Percentiles rank a stretch among this genome's conserved stretches.
Evolutionary conservation across 2,329 filamentous ascomycete genomes (phyloP).

Genomic region (Nemania sp.): DNA sequence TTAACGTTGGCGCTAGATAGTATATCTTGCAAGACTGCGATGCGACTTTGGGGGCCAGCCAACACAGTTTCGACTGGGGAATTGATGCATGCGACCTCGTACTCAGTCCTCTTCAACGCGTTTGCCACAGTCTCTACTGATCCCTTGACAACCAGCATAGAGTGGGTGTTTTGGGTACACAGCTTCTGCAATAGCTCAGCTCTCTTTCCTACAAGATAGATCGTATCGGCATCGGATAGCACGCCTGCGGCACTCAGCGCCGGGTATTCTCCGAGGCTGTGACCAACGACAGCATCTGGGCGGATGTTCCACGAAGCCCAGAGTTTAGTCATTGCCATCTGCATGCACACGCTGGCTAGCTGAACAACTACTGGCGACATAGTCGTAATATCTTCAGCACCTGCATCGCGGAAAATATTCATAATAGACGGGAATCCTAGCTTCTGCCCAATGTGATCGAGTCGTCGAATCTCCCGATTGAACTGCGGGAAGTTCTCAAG

Average conservation of each 20-base stretch:
- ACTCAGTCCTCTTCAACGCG: slow-evolving; percentile 28
- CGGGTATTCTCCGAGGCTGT: slow-evolving; percentile 77
- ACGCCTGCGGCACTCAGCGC: slow-evolving; percentile 76
- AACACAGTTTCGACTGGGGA: slow-evolving; percentile 71
- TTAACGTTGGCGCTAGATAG: slow-evolving; percentile 49
- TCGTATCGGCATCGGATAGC: slow-evolving; percentile 73
- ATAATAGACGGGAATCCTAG: slow-evolving; percentile 50
- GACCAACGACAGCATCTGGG: slow-evolving; percentile 65
- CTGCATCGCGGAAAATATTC: background rate
- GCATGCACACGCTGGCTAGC: slow-evolving; percentile 60
- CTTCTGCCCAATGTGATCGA: slow-evolving; percentile 61
- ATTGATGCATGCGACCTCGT: slow-evolving; percentile 70
- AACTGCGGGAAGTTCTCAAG: slow-evolving; percentile 41
- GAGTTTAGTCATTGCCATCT: slow-evolving; percentile 64
- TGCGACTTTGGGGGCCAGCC: slow-evolving; percentile 55
- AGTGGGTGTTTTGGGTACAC: slow-evolving; percentile 55
- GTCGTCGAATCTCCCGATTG: slow-evolving; percentile 60
- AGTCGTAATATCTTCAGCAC: background rate
- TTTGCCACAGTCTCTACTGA: slow-evolving; percentile 56
- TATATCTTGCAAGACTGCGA: background rate
- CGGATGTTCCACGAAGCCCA: slow-evolving; percentile 64
- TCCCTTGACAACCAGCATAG: slow-evolving; percentile 68
- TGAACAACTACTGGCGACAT: slow-evolving; percentile 50
- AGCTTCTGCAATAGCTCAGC: background rate
- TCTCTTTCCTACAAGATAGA: slow-evolving; percentile 72